Evolutionary conservation across 2,329 filamentous ascomycete genomes (phyloP).

Genomic region (Paraphaeosphaeria sporulosa): DNA sequence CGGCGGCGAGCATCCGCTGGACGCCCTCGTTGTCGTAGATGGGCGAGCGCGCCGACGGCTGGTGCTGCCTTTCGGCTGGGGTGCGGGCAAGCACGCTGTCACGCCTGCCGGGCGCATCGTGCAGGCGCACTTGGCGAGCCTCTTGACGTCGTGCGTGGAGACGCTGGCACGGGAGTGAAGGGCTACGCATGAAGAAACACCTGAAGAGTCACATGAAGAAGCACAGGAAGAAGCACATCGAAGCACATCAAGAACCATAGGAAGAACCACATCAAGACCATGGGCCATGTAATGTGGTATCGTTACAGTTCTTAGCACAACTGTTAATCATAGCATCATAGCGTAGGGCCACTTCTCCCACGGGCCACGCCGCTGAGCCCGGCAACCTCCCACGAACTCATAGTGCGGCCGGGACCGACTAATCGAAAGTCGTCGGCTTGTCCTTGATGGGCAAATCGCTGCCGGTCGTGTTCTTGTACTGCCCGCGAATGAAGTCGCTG

Average conservation of each 20-base stretch:
- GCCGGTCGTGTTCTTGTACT: constrained; percentile 75
- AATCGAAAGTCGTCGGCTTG: constrained; percentile 60
- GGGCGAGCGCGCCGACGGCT: constrained; percentile 45
- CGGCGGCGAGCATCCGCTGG: constrained; percentile 52
- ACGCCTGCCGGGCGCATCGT: constrained; percentile 42
- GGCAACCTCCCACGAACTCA: background rate
- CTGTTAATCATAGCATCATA: constrained; percentile 11
- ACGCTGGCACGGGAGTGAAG: constrained; percentile 29
- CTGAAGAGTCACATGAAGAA: background rate
- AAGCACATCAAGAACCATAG: constrained; percentile 31
- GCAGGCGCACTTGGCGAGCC: constrained; percentile 35
- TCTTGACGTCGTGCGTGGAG: constrained; percentile 39
- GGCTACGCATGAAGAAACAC: constrained; percentile 31
- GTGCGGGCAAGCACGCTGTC: constrained; percentile 47
- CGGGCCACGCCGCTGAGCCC: background rate
- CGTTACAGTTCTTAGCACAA: background rate
- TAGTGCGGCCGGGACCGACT: background rate
- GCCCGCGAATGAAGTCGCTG: constrained; percentile 71
- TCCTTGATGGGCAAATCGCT: constrained; percentile 74
- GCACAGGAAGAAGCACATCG: too few species aligned
- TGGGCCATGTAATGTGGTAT: background rate
- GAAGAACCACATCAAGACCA: background rate
- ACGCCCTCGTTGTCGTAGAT: constrained; percentile 56
- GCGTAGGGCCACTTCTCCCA: constrained; percentile 1
- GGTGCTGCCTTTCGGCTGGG: constrained; percentile 56